A percentile compares a stretch with the other conserved stretches of the same genome.
Conservation (phyloP, 176 grass and related monocot species). For the Zoysia japonica region DNA sequence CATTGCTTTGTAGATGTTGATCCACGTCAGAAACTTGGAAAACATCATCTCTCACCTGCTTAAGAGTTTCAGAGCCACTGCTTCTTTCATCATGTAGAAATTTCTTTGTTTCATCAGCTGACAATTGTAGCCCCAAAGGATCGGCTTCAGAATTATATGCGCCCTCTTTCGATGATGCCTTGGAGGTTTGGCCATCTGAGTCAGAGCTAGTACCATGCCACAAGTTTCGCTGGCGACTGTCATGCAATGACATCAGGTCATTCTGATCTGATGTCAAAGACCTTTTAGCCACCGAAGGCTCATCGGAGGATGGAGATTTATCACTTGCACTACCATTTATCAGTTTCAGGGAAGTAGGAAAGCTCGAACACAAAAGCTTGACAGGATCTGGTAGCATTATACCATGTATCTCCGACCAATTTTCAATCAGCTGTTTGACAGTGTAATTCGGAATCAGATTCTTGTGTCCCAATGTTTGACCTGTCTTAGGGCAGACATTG, state of each 20-base stretch:
- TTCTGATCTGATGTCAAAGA: conserved; percentile 24
- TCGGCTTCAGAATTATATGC: conserved; percentile 45
- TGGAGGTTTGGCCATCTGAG: conserved; percentile 25
- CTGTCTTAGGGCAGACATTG: conserved; percentile 75
- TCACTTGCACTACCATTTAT: conserved; percentile 10
- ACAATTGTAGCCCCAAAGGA: conserved; percentile 36
- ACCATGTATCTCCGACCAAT: conserved; percentile 78
- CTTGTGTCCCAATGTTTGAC: conserved; percentile 61
- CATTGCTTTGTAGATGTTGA: conserved; percentile 20
- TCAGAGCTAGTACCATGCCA: conserved; percentile 17
- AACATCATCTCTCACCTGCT: conserved; percentile 32
- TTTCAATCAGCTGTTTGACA: conserved; percentile 85
- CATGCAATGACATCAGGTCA: conserved; percentile 12
- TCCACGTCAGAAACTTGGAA: conserved; percentile 26
- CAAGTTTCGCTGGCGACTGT: conserved; percentile 8
- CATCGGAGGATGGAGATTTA: conserved; percentile 32
- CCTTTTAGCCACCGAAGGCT: conserved; percentile 20
- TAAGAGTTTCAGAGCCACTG: conserved; percentile 25
- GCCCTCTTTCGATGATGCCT: conserved; percentile 22
- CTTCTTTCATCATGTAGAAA: conserved; percentile 14
- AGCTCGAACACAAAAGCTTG: conserved; percentile 51
- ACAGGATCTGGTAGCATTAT: conserved; percentile 72
- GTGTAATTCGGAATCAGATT: conserved; percentile 92
- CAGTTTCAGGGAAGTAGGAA: conserved; percentile 37
- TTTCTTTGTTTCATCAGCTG: conserved; percentile 46